A percentile compares a stretch with the other conserved stretches of the same genome.
phyloP scores from a whole-genome alignment of 441 rosid genomes.

The Omphalea diandra region DNA sequence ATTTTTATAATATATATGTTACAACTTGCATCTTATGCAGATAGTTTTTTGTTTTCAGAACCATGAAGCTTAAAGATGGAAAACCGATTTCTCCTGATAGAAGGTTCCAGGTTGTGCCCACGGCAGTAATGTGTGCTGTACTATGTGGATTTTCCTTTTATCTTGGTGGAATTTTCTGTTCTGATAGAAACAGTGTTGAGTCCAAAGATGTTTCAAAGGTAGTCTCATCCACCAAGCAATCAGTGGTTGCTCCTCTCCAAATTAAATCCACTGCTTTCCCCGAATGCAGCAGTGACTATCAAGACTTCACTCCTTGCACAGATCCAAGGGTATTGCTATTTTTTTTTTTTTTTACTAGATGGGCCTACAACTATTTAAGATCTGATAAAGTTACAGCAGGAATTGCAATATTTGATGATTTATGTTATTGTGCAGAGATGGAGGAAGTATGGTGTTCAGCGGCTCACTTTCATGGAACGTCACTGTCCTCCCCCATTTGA shows the following conservation, averaged over 20 bases:
- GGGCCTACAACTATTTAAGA: neutral
- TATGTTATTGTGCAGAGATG: conserved; percentile 61
- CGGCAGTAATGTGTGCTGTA: conserved; percentile 46
- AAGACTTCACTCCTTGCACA: conserved; percentile 97
- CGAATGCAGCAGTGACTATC: conserved; percentile 77
- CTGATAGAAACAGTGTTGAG: conserved; percentile 46
- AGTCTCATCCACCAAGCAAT: conserved; percentile 55
- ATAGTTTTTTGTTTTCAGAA: conserved; percentile 23
- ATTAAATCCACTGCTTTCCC: conserved; percentile 57
- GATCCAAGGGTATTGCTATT: conserved; percentile 73
- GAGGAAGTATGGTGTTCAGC: conserved; percentile 78
- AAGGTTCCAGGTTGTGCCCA: conserved; percentile 47
- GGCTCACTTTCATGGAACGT: conserved; percentile 92
- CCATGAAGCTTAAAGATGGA: conserved; percentile 85
- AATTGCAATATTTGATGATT: conserved; percentile 3
- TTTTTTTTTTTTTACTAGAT: neutral
- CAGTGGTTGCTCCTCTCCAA: conserved; percentile 47
- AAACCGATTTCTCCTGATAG: conserved; percentile 54
- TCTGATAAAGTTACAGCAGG: neutral
- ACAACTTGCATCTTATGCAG: conserved; percentile 28
- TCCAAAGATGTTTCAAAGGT: conserved; percentile 36
- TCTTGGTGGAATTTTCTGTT: conserved; percentile 82
- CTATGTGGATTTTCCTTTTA: conserved; percentile 85
- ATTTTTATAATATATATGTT: neutral
- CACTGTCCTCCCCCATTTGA: conserved; percentile 92